Evolutionary conservation across 768 basidiomycete genomes (phyloP).

Genomic region (Xerocomellus intermedius): DNA sequence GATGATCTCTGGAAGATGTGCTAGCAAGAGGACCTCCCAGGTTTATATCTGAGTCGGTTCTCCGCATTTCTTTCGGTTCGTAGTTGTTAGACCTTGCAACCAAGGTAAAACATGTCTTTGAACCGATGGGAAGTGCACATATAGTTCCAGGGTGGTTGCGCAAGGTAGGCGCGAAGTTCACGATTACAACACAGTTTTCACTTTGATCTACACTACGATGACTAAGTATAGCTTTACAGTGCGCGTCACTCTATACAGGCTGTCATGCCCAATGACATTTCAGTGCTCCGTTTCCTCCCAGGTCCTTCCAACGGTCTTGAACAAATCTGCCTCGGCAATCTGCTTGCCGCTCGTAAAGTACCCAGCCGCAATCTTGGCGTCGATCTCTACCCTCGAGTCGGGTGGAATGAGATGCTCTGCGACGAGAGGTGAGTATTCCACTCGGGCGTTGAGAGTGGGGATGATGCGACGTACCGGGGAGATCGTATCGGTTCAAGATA

Average conservation of each 20-base stretch:
- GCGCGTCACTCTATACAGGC: not conserved
- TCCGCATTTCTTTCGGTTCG: too few species aligned
- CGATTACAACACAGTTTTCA: too few species aligned
- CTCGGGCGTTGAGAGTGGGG: too few species aligned
- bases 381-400: conserved; percentile 90
- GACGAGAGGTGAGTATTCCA: not conserved
- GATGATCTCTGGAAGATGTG: too few species aligned
- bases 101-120: too few species aligned
- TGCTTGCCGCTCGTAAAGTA: conserved; percentile 85
- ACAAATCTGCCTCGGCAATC: conserved; percentile 73
- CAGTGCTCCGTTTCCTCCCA: conserved; percentile 92
- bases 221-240: not conserved
- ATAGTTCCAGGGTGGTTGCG: too few species aligned
- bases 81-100: too few species aligned
- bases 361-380: conserved; percentile 93
- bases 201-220: not conserved
- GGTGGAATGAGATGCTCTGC: conserved; percentile 84
- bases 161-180: too few species aligned
- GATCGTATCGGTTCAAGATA: conserved; percentile 79
- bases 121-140: too few species aligned
- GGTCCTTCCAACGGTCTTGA: conserved; percentile 82
- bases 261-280: not conserved
- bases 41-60: too few species aligned
- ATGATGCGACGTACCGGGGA: conserved; percentile 56
- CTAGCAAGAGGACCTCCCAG: too few species aligned